Evolutionary conservation across 2,329 filamentous ascomycete genomes (phyloP).

Genomic region (Aspergillus versicolor): DNA sequence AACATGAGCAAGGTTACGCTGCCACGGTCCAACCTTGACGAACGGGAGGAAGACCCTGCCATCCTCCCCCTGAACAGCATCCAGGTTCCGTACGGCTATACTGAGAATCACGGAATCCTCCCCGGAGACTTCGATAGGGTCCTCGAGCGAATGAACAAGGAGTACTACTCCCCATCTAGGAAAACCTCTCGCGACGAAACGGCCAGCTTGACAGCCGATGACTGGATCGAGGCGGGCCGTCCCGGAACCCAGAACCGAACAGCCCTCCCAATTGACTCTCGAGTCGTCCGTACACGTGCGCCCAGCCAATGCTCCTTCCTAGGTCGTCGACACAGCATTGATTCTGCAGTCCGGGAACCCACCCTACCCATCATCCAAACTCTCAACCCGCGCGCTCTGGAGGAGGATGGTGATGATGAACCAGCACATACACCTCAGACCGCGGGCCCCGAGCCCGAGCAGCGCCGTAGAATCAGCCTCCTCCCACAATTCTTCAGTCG

Average conservation of each 20-base stretch:
- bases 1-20: constrained; percentile 34
- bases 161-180: constrained; percentile 22
- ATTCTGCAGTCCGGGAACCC: constrained; percentile 24
- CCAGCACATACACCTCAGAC: background rate
- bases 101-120: constrained; percentile 23
- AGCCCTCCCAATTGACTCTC: constrained; percentile 11
- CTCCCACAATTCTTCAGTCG: constrained; percentile 38
- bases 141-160: constrained; percentile 23
- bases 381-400: constrained; percentile 28
- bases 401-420: constrained; percentile 14
- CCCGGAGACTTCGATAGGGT: constrained; percentile 22
- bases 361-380: constrained; percentile 28
- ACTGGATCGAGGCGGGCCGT: constrained; percentile 44
- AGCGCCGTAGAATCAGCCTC: constrained; percentile 35
- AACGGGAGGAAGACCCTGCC: constrained; percentile 25
- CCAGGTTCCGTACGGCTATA: constrained; percentile 22
- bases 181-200: constrained; percentile 13
- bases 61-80: constrained; percentile 34
- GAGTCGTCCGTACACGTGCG: constrained; percentile 16
- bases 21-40: constrained; percentile 20
- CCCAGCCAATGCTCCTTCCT: constrained; percentile 27
- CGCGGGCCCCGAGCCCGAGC: constrained; percentile 21
- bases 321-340: constrained; percentile 27
- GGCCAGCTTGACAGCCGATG: constrained; percentile 35
- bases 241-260: constrained; percentile 22